Conservation (phyloP, 345 rosid genomes). For the Cardiospermum halicacabum region DNA sequence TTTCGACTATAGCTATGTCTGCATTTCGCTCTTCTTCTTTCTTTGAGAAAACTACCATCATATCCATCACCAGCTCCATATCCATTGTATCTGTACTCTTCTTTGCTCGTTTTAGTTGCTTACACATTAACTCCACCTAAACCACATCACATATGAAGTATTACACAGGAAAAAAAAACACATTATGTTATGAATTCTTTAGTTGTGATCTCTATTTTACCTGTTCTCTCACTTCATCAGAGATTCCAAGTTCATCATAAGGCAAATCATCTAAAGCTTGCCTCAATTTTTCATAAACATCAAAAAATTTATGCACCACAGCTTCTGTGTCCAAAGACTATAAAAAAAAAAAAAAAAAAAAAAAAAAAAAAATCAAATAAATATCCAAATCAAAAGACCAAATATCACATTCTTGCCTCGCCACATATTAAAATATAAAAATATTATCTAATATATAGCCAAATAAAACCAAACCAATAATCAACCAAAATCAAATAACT, state of each 20-base stretch:
- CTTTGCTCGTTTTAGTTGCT: constrained; percentile 51
- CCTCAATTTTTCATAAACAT: constrained; percentile 39
- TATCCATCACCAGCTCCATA: constrained; percentile 74
- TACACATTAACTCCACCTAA: constrained; percentile 48
- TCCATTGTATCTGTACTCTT: constrained; percentile 76
- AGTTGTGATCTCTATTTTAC: no score
- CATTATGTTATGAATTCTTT: no score
- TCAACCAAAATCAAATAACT: neutral
- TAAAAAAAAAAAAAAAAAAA: constrained; percentile 18
- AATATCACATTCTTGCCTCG: no score
- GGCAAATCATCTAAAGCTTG: constrained; percentile 41
- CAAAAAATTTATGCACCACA: constrained; percentile 38
- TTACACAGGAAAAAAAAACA: no score
- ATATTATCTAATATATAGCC: no score
- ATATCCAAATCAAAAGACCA: no score
- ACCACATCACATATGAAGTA: neutral
- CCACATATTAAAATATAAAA: no score
- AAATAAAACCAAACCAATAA: neutral
- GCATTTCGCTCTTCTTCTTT: constrained; percentile 54
- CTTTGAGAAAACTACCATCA: constrained; percentile 67
- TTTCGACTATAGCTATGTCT: constrained; percentile 60
- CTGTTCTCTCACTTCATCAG: constrained; percentile 60
- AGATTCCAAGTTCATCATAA: constrained; percentile 43
- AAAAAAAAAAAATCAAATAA: neutral
- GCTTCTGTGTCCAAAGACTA: constrained; percentile 69